Conservation (phyloP, 2,329 filamentous ascomycete species). For the Fusarium sp. region DNA sequence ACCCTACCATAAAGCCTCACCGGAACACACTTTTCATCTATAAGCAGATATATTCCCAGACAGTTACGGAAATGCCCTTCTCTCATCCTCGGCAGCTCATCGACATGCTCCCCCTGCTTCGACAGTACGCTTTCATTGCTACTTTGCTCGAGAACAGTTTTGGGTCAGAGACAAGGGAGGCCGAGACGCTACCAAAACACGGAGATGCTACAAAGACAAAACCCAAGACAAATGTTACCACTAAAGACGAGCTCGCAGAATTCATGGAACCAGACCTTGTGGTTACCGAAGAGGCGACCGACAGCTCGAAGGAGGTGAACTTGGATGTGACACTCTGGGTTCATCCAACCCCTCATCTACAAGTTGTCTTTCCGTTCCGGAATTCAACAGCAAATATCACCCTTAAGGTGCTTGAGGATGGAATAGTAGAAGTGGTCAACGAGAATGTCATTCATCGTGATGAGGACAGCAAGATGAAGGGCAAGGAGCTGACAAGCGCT, state of each 20-base stretch:
- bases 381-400: constrained; percentile 66
- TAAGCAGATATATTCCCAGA: constrained; percentile 80
- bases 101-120: constrained; percentile 79
- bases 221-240: constrained; percentile 45
- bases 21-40: constrained; percentile 78
- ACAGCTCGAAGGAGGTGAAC: constrained; percentile 45
- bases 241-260: constrained; percentile 52
- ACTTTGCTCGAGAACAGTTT: constrained; percentile 77
- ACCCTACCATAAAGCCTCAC: constrained; percentile 58
- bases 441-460: constrained; percentile 64
- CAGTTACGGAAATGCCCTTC: constrained; percentile 79
- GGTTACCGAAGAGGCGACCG: background rate
- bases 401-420: constrained; percentile 73
- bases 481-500: constrained; percentile 57
- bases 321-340: constrained; percentile 69
- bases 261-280: constrained; percentile 49
- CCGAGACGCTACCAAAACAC: constrained; percentile 22
- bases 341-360: constrained; percentile 64
- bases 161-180: constrained; percentile 53
- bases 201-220: background rate
- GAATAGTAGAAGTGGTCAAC: constrained; percentile 69
- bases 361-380: constrained; percentile 69
- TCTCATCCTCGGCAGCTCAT: constrained; percentile 84
- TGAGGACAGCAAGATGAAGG: constrained; percentile 49
- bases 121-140: constrained; percentile 82